Conservation (phyloP, 768 basidiomycete species). For the Hygrophorus pudorinus region DNA sequence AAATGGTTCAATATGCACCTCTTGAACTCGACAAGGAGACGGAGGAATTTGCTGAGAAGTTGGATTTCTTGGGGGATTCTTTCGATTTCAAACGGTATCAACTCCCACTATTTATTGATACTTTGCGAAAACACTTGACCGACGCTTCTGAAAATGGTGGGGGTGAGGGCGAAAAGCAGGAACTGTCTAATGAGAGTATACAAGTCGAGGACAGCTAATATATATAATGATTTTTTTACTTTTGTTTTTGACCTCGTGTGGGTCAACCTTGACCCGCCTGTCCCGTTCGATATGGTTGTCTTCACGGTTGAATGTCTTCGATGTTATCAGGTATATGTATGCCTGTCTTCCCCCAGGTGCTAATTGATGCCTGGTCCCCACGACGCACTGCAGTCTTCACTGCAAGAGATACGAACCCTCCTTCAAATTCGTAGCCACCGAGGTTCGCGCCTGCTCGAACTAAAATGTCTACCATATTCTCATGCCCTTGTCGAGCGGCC, state of each 20-base stretch:
- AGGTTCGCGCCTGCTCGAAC: constrained; percentile 68
- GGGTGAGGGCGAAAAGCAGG: constrained; percentile 19
- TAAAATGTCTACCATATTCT: constrained; percentile 49
- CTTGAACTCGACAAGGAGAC: constrained; percentile 53
- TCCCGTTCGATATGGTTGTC: background rate
- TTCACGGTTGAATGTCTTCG: no score
- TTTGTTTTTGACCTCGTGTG: background rate
- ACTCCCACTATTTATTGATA: constrained; percentile 55
- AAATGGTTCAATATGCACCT: constrained; percentile 54
- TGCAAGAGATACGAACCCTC: constrained; percentile 46
- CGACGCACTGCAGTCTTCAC: constrained; percentile 23
- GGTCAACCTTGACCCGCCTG: constrained; percentile 7
- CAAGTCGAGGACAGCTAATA: constrained; percentile 11
- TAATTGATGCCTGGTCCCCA: constrained; percentile 33
- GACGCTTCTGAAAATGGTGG: constrained; percentile 15
- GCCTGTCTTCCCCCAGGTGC: constrained; percentile 52
- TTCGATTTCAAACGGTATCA: constrained; percentile 68
- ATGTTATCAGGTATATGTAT: constrained; percentile 12
- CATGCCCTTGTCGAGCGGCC: constrained; percentile 70
- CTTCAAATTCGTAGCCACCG: constrained; percentile 59
- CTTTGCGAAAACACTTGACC: constrained; percentile 40
- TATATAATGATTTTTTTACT: background rate
- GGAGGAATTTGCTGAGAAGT: constrained; percentile 39
- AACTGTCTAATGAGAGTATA: constrained; percentile 16
- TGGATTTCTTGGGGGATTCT: constrained; percentile 50